These are phyloP conservation scores for Gelatoporia subvermispora DNA, from an alignment of 768 basidiomycete species.

Conservation along the genomic window DNA sequence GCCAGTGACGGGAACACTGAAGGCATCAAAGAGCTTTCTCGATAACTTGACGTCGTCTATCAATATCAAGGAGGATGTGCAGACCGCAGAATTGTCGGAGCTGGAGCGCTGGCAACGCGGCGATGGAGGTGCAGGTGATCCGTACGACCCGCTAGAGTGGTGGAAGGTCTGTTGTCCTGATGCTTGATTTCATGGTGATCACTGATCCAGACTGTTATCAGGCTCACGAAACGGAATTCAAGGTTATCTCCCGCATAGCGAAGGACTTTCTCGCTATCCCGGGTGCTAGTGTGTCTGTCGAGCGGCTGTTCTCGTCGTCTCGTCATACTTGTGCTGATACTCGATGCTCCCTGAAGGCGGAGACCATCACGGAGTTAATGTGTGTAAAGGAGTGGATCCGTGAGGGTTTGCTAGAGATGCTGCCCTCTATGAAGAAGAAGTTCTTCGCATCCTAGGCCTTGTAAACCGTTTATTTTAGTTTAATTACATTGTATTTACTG, in stretches of 20 bases:
- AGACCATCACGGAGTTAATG: slow-evolving; percentile 2
- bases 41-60: too few relatives aligned
- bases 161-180: not conserved
- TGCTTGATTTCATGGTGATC: too few relatives aligned
- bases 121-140: not conserved
- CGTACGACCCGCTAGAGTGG: not conserved
- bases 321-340: slow-evolving; percentile 3
- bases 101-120: not conserved
- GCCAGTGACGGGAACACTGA: too few relatives aligned
- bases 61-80: not conserved
- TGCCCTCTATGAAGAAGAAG: too few relatives aligned
- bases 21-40: too few relatives aligned
- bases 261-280: slow-evolving; percentile 4
- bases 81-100: not conserved
- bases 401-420: not conserved
- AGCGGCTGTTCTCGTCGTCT: slow-evolving; percentile 1
- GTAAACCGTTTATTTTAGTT: too few relatives aligned
- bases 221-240: not conserved
- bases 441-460: too few relatives aligned
- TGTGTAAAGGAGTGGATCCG: slow-evolving; percentile 2
- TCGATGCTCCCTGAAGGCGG: not conserved
- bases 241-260: not conserved
- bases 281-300: slow-evolving; percentile 1
- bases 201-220: too few relatives aligned
- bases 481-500: too few relatives aligned